Base-by-base conservation (phyloP, 129 eudicot genomes). In the Artemisia argyi region DNA sequence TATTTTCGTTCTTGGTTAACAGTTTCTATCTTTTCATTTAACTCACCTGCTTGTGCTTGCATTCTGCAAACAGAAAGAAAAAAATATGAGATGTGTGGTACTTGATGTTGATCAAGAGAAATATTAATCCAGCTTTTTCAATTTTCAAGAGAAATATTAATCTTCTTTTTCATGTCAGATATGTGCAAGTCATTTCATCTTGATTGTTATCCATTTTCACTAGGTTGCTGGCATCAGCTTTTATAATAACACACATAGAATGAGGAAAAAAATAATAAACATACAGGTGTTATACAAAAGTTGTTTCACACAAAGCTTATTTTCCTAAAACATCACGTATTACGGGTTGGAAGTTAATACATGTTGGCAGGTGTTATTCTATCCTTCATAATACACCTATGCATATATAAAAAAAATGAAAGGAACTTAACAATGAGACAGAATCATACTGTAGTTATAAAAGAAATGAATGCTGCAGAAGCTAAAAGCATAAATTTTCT, bases 1-100 rank as follows among this genome's bases (percentile, higher is more conserved):
- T 90, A 89, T 76, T 90, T 93, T 77, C 98, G 84, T 75, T 93
- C 97, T 16, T 95, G 85, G 47, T 93, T 93, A 60, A 90, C 97
- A 55, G 65, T 68, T 80, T 93, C 98, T 51, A 93, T 93, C 78
- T 82, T 83, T 74, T 82, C 84, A 66, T 85, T 82, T 62, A 90
- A 76, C 61, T 85, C 90, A 11, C 74, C 66, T 56, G 89, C 97
- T 67, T 90, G 88, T 73, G 96, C 84, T 81, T 90, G 96, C 84
- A 85, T 72, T 76, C 98, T 92, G 83, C 12, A 28, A 22, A 69
- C 47, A 44, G 16, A 65, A 44, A 8, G 54, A 44, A 42, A n/a
- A 12, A 63, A 5, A 65, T 65, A 42, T 35, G 44, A 35, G 44
- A 6, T 35, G 9, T 35, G 44, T 35, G 9, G 9, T 32, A 35